phyloP scores from a whole-genome alignment of 2,329 filamentous ascomycete species.

The Colletotrichum nymphaeae region DNA sequence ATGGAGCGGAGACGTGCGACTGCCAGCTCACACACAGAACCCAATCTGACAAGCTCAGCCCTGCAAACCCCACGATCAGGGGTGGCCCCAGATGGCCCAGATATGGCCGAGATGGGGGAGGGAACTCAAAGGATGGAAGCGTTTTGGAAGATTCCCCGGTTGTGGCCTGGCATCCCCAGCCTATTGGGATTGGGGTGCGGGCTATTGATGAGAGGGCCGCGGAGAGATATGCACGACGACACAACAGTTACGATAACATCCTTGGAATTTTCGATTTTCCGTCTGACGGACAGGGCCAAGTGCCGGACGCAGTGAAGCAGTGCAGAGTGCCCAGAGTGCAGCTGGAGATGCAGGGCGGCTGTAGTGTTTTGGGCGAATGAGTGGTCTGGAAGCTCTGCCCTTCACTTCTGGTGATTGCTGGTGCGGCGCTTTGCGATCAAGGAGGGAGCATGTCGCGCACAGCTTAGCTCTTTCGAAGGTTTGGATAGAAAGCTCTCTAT shows the following conservation, averaged over 20 bases:
- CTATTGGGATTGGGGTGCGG: neutral
- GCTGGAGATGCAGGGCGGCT: neutral
- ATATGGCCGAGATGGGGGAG: neutral
- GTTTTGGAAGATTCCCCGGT: neutral
- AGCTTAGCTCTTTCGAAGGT: too few relatives aligned
- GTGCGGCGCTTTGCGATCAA: neutral
- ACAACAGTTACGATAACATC: neutral
- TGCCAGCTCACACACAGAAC: constrained; percentile 32
- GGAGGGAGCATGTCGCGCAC: neutral
- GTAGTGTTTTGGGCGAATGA: neutral
- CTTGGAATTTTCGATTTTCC: neutral
- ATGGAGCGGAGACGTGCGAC: neutral
- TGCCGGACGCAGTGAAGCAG: too few relatives aligned
- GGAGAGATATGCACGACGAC: neutral
- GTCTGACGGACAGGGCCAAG: neutral
- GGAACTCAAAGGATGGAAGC: neutral
- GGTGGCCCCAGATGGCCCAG: constrained; percentile 16
- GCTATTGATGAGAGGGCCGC: neutral
- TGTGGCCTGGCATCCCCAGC: neutral
- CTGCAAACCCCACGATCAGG: constrained; percentile 34
- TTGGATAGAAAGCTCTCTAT: too few relatives aligned
- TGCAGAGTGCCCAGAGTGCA: neutral
- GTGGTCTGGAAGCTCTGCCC: neutral
- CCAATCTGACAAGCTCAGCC: constrained; percentile 38
- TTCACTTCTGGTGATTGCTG: neutral